phyloP scores from a whole-genome alignment of 805 yeast species.

The Ogataea pignaliae region DNA sequence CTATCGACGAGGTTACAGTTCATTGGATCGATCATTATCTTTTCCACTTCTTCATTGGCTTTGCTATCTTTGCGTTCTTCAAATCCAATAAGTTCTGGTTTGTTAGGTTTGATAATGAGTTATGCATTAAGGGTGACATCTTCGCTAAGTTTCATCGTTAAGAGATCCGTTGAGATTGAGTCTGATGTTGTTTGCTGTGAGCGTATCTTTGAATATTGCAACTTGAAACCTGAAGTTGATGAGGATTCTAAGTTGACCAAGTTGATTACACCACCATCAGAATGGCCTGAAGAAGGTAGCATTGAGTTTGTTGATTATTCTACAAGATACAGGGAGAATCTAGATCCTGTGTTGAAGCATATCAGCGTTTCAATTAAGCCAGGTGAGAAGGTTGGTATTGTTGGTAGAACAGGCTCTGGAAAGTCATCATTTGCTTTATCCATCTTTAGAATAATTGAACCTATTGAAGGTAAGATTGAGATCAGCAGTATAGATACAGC shows the following conservation, averaged over 20 bases:
- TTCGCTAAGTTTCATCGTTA: conserved; percentile 51
- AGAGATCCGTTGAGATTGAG: conserved; percentile 61
- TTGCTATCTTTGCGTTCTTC: conserved; percentile 34
- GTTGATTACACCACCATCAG: conserved; percentile 32
- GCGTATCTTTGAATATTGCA: conserved; percentile 83
- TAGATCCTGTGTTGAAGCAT: conserved; percentile 54
- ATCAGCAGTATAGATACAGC: conserved; percentile 54
- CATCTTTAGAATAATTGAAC: conserved; percentile 56
- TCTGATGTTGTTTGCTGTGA: conserved; percentile 77
- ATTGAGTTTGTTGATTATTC: conserved; percentile 49
- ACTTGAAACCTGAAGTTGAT: conserved; percentile 74
- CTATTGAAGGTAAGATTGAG: conserved; percentile 46
- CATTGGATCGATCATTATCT: conserved; percentile 53
- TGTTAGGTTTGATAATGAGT: conserved; percentile 62
- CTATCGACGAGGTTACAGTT: conserved; percentile 55
- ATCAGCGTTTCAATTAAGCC: conserved; percentile 45
- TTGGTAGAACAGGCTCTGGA: conserved; percentile 79
- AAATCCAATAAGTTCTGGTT: conserved; percentile 48
- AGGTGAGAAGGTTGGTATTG: conserved; percentile 64
- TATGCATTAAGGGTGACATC: conserved; percentile 56
- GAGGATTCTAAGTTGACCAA: conserved; percentile 34
- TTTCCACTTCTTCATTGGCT: conserved; percentile 47
- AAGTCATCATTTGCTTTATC: conserved; percentile 61
- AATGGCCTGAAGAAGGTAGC: conserved; percentile 55
- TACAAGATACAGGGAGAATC: conserved; percentile 52